Evolutionary conservation across 495 filamentous ascomycete species (phyloP).

Genomic region (Aspergillus egyptiacus): DNA sequence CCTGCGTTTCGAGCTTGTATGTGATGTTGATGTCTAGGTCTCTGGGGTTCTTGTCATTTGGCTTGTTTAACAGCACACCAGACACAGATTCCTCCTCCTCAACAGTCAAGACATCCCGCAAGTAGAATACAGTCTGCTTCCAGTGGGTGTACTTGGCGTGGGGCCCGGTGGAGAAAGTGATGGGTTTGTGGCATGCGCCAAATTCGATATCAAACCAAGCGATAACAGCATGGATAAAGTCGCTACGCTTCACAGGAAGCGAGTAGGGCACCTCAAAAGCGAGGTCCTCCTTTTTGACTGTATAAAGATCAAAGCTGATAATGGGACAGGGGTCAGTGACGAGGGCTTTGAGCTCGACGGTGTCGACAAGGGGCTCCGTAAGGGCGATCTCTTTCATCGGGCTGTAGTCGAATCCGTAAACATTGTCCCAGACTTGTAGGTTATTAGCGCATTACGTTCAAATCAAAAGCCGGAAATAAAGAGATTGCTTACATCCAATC

Average conservation of each 20-base stretch:
- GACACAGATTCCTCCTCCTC: conserved; percentile 68
- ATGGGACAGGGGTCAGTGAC: conserved; percentile 72
- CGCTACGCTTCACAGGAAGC: conserved; percentile 67
- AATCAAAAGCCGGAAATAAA: too few relatives aligned
- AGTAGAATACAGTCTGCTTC: conserved; percentile 92
- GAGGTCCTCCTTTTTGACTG: conserved; percentile 64
- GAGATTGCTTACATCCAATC: conserved; percentile 71
- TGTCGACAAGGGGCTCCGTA: conserved; percentile 78
- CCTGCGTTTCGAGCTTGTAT: conserved; percentile 72
- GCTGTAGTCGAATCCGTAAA: conserved; percentile 95
- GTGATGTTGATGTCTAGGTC: conserved; percentile 88
- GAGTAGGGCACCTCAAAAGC: conserved; percentile 67
- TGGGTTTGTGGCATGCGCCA: conserved; percentile 83
- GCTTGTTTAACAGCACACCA: conserved; percentile 71
- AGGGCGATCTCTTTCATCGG: conserved; percentile 81
- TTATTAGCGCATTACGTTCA: too few relatives aligned
- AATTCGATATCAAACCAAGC: conserved; percentile 99
- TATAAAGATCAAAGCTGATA: conserved; percentile 80
- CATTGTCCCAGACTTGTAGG: conserved; percentile 91
- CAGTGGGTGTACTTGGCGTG: conserved; percentile 92
- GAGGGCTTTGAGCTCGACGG: conserved; percentile 69
- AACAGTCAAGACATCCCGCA: conserved; percentile 77
- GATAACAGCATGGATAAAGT: conserved; percentile 92
- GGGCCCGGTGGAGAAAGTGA: conserved; percentile 78
- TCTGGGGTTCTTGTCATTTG: conserved; percentile 88